Evolutionary conservation across 768 basidiomycete species (phyloP).

Genomic region (Leccinum broughii): DNA sequence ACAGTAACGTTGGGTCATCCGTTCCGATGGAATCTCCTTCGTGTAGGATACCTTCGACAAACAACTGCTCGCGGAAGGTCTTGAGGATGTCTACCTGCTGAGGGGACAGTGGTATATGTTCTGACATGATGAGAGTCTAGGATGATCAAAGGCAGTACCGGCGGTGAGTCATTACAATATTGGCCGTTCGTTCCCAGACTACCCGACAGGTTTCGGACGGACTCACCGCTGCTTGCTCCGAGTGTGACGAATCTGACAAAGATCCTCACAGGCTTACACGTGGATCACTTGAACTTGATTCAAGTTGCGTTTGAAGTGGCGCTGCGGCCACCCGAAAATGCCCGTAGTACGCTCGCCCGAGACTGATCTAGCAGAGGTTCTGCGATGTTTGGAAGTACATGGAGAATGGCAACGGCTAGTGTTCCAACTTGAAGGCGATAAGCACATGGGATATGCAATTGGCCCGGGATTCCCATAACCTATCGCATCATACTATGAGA

Average conservation of each 20-base stretch:
- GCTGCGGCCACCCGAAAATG: not conserved
- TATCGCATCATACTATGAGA: not conserved
- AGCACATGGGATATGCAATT: not conserved
- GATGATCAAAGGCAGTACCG: not conserved
- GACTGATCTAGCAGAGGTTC: not conserved
- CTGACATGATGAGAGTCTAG: slow-evolving; percentile 15
- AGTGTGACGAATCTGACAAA: not conserved
- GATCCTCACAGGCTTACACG: not conserved
- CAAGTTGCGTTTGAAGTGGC: not conserved
- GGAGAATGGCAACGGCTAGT: not conserved
- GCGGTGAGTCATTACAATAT: not conserved
- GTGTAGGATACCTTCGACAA: slow-evolving; percentile 52
- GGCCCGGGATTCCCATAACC: not conserved
- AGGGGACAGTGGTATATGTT: slow-evolving; percentile 13
- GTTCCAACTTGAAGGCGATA: not conserved
- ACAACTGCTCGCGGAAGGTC: slow-evolving; percentile 53
- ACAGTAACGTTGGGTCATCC: slow-evolving; percentile 60
- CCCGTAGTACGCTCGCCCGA: not conserved
- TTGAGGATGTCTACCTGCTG: slow-evolving; percentile 42
- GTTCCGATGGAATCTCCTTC: slow-evolving; percentile 65
- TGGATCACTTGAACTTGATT: not conserved
- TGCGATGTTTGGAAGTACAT: not conserved
- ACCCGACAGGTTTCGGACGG: not conserved
- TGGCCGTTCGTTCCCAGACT: not conserved
- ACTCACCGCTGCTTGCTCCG: not conserved